These are phyloP conservation scores for Epichloe elymi DNA, from an alignment of 2,329 filamentous ascomycete species.

Conservation along the genomic window DNA sequence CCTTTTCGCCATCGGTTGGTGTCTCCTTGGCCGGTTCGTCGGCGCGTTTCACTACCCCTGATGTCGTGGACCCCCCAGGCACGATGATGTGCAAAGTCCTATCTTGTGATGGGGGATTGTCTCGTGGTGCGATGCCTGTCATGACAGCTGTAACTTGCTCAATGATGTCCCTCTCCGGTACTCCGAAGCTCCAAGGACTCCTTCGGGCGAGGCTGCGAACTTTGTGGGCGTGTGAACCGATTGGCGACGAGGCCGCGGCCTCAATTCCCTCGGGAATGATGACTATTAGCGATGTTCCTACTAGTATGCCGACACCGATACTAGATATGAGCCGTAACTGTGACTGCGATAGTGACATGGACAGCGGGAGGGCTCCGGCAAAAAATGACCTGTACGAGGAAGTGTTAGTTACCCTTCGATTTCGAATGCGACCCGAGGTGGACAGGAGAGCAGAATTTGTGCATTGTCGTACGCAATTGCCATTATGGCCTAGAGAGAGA, in stretches of 20 bases:
- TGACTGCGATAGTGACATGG: slow-evolving; percentile 73
- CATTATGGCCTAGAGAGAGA: slow-evolving; percentile 35
- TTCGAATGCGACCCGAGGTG: neutral
- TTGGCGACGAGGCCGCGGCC: slow-evolving; percentile 56
- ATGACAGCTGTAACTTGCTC: slow-evolving; percentile 11
- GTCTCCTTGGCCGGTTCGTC: neutral
- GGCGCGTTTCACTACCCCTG: neutral
- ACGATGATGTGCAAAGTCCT: neutral
- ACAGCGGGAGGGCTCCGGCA: slow-evolving; percentile 79
- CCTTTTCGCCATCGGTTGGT: neutral
- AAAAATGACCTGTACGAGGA: slow-evolving; percentile 64
- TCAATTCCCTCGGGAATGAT: slow-evolving; percentile 97
- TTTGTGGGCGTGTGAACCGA: slow-evolving; percentile 25
- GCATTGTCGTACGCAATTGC: slow-evolving; percentile 34
- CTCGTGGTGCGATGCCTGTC: neutral
- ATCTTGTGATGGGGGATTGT: neutral
- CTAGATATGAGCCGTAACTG: slow-evolving; percentile 84
- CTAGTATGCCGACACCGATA: slow-evolving; percentile 83
- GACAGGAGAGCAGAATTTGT: neutral
- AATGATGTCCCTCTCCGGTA: slow-evolving; percentile 13
- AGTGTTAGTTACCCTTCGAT: neutral
- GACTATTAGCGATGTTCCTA: slow-evolving; percentile 89
- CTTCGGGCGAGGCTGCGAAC: slow-evolving; percentile 19
- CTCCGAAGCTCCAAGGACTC: slow-evolving; percentile 17
- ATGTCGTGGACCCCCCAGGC: neutral